These are phyloP conservation scores for Benincasa hispida DNA, from an alignment of 306 rosid species.

Conservation along the genomic window DNA sequence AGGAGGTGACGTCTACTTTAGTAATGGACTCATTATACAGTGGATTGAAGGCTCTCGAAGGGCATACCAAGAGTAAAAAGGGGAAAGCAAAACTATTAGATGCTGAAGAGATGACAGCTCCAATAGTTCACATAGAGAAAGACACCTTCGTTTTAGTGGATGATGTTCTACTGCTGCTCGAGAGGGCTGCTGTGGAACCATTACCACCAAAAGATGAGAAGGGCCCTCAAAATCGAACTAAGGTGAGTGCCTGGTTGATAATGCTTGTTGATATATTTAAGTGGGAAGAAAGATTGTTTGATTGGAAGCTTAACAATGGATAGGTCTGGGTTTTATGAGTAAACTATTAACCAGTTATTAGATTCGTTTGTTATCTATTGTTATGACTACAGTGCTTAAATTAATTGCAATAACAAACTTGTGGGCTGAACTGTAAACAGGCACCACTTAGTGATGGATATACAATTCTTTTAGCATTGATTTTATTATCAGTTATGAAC, in stretches of 20 bases:
- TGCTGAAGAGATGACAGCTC: slow-evolving; percentile 81
- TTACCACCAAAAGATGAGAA: slow-evolving; percentile 98
- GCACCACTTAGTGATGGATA: background rate
- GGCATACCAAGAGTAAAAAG: slow-evolving; percentile 58
- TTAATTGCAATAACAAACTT: background rate
- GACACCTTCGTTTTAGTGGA: slow-evolving; percentile 83
- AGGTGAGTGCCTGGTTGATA: slow-evolving; percentile 38
- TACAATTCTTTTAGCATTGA: background rate
- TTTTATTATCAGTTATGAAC: background rate
- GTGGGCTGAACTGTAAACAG: background rate
- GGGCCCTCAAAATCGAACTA: slow-evolving; percentile 99
- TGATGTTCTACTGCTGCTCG: slow-evolving; percentile 73
- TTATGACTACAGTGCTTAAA: background rate
- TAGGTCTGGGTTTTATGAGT: background rate
- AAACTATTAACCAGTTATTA: background rate
- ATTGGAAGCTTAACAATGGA: background rate
- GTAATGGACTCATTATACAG: slow-evolving; percentile 97
- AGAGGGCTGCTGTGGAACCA: slow-evolving; percentile 93
- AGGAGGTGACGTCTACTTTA: slow-evolving; percentile 95
- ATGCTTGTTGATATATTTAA: background rate
- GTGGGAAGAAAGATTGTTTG: background rate
- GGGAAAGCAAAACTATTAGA: slow-evolving; percentile 50
- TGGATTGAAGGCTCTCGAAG: slow-evolving; percentile 96
- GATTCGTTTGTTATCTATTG: background rate
- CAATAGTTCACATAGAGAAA: slow-evolving; percentile 77